phyloP scores from a whole-genome alignment of 2,329 filamentous ascomycete genomes.

The Catunica adiposa region DNA sequence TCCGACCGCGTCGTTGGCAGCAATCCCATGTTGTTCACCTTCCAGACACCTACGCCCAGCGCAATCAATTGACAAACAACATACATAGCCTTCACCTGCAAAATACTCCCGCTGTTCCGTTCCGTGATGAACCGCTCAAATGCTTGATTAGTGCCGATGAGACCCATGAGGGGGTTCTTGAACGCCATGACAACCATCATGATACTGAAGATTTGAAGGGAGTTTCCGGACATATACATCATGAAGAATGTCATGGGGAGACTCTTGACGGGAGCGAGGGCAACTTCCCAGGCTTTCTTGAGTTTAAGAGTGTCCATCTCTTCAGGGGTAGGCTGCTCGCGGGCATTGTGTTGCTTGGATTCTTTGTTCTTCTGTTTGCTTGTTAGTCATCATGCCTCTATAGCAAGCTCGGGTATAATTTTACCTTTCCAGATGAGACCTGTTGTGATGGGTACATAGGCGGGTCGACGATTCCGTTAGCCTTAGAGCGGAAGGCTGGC shows the following conservation, averaged over 20 bases:
- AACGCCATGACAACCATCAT: slow-evolving; percentile 99
- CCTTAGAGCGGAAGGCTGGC: slow-evolving; percentile 48
- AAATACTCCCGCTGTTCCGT: slow-evolving; percentile 52
- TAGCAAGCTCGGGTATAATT: neutral
- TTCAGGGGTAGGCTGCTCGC: slow-evolving; percentile 54
- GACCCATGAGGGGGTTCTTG: slow-evolving; percentile 80
- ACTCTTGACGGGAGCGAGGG: slow-evolving; percentile 80
- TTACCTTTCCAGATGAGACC: slow-evolving; percentile 38
- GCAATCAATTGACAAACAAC: slow-evolving; percentile 73
- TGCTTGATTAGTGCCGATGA: slow-evolving; percentile 68
- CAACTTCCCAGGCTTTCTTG: slow-evolving; percentile 98
- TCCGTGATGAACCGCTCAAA: slow-evolving; percentile 84
- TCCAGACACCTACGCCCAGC: slow-evolving; percentile 79
- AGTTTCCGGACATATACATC: slow-evolving; percentile 99
- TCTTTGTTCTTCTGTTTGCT: slow-evolving; percentile 33
- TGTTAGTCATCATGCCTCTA: neutral
- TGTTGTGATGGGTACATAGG: slow-evolving; percentile 56
- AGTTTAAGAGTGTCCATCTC: slow-evolving; percentile 93
- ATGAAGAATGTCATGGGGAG: slow-evolving; percentile 97
- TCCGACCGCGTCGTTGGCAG: slow-evolving; percentile 93
- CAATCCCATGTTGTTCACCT: slow-evolving; percentile 90
- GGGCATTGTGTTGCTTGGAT: slow-evolving; percentile 29
- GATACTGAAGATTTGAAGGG: slow-evolving; percentile 95
- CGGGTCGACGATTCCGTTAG: slow-evolving; percentile 59
- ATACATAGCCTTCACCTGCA: slow-evolving; percentile 77